These are phyloP conservation scores for Mayamaea pseudoterrestris DNA, from an alignment of 108 stramenopile species.

Conservation along the genomic window DNA sequence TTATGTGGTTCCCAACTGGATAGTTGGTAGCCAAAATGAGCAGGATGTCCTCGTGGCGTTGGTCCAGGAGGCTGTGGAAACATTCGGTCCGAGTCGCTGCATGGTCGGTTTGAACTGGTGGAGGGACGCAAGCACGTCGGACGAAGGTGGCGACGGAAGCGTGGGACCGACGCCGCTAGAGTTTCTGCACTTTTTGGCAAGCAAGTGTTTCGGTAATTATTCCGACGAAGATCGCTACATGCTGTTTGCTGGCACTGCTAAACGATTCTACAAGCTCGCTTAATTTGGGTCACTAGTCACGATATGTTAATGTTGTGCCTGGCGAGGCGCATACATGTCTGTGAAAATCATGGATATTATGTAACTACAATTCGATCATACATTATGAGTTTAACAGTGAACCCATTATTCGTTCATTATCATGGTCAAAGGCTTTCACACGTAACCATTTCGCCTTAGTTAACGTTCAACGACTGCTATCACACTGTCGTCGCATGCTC, in stretches of 20 bases:
- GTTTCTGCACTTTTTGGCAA: slow-evolving; percentile 23
- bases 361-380: too few species aligned
- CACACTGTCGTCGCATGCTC: too few species aligned
- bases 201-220: slow-evolving; percentile 35
- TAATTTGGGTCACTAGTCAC: too few species aligned
- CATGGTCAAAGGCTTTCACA: too few species aligned
- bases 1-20: slow-evolving; percentile 68
- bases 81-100: slow-evolving; percentile 58
- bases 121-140: slow-evolving; percentile 39
- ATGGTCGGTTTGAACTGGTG: slow-evolving; percentile 73
- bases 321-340: too few species aligned
- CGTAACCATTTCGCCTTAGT: too few species aligned
- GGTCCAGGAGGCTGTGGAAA: slow-evolving; percentile 41
- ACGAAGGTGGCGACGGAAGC: slow-evolving; percentile 34
- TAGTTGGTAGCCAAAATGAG: slow-evolving; percentile 29
- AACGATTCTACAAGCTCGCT: slow-evolving; percentile 56
- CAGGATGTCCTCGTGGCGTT: slow-evolving; percentile 23
- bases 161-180: slow-evolving; percentile 50
- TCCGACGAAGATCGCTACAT: slow-evolving; percentile 31
- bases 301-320: too few species aligned
- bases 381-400: too few species aligned
- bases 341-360: too few species aligned
- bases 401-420: too few species aligned
- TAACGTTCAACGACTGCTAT: too few species aligned
- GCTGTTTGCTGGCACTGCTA: slow-evolving; percentile 46